Evolutionary conservation across 306 rosid species (phyloP), one percentile per base, ranked within the genome.

Genomic region (Vachellia pachyceras): DNA sequence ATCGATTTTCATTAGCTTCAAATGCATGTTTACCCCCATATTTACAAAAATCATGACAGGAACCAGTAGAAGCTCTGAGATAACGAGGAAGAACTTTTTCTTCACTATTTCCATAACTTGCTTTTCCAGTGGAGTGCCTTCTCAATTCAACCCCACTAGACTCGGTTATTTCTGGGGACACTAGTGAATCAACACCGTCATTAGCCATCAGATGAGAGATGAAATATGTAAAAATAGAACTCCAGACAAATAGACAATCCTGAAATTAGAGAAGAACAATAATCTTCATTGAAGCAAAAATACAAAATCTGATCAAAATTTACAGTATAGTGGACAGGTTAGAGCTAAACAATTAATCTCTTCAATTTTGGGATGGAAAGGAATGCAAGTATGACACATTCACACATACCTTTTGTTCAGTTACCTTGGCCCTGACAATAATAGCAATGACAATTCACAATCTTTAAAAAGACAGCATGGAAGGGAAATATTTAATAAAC

Each of bases 1-100:
- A 84, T 37, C 6, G 73, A 72, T 68, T 88, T 41, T 77, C 81
- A 85, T 86, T 88, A 47, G 44, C 85, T 67, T 88, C 91, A 6
- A 72, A 10, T 61, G 77, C 89, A 35, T 81, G 64, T 49, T 84
- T 82, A 74, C 75, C 82, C 72, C 98, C 98, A 88, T 80, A 89
- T 86, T 93, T 95, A 84, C 98, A 95, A 17, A 86, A 5, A 79
- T 95, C 97, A 80, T 93, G 99, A 89, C 99, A 95, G 41, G 99
- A 95, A 57, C 97, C 93, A 20, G 83, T 86, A 22, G 98, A 93
- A 54, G 91, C 92, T 85, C 94, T 85, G 36, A 87, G 97, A 82
- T 93, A 91, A 85, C 6, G 90, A 86, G 99, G 93, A 84, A 70
- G 58, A 76, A 60, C 7, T 47, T 80, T 80, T 69, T 82, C 90